These are phyloP conservation scores for Chlamydomonas schloesseri DNA, from an alignment of 139 green algal species.

Conservation along the genomic window DNA sequence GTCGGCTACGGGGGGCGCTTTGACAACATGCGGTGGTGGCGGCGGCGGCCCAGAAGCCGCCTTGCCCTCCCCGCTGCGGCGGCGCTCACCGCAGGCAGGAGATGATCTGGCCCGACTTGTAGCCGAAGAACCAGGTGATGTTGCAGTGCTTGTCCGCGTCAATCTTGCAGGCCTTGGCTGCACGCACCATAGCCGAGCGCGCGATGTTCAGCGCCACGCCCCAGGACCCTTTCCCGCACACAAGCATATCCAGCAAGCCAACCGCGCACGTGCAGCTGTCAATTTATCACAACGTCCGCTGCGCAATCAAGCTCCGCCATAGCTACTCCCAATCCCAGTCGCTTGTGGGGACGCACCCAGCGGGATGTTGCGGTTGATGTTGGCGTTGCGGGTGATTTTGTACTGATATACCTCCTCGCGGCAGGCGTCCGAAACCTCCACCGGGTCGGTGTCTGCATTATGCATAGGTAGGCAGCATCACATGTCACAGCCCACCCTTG, in stretches of 20 bases:
- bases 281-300: no score
- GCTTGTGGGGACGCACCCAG: constrained; percentile 77
- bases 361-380: constrained; percentile 87
- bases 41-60: no score
- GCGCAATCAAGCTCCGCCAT: no score
- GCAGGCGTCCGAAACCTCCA: constrained; percentile 56
- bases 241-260: no score
- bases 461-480: no score
- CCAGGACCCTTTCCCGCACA: no score
- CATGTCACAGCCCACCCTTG: no score
- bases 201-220: neutral
- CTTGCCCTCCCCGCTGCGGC: no score
- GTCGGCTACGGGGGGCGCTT: no score
- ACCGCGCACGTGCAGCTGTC: no score
- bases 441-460: constrained; percentile 28
- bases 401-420: constrained; percentile 68
- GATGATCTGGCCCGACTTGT: constrained; percentile 70
- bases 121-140: constrained; percentile 61
- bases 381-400: constrained; percentile 67
- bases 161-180: constrained; percentile 77
- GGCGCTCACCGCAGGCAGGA: constrained; percentile 67
- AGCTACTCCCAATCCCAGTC: no score
- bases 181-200: neutral
- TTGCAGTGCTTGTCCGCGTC: constrained; percentile 80
- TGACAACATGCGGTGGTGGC: no score